These are phyloP conservation scores for Xylaria polymorpha DNA, from an alignment of 2,329 filamentous ascomycete species.

Conservation along the genomic window DNA sequence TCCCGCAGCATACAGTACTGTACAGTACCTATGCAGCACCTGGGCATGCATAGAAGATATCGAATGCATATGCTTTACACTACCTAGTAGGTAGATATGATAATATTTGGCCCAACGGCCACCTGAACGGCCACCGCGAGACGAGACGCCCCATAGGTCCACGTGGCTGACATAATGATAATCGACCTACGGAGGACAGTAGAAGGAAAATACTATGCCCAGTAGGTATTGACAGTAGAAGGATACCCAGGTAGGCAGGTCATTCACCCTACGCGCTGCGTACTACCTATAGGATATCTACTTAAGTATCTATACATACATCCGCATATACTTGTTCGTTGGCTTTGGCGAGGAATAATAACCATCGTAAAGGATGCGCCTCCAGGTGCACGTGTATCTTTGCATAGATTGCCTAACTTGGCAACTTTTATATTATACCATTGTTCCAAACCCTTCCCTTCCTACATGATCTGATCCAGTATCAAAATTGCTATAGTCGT, in stretches of 20 bases:
- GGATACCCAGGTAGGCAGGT: not conserved
- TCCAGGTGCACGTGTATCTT: not conserved
- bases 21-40: not conserved
- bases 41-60: not conserved
- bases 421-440: not conserved
- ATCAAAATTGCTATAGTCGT: not conserved
- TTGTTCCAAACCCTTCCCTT: not conserved
- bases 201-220: not conserved
- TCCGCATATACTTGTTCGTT: not conserved
- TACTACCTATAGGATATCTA: not conserved
- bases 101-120: not conserved
- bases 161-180: slow-evolving; percentile 3
- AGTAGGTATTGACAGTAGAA: not conserved
- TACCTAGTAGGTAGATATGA: too few relatives aligned
- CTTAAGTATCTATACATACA: not conserved
- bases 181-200: not conserved
- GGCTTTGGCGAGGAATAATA: not conserved
- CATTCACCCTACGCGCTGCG: not conserved
- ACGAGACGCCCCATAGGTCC: not conserved
- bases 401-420: not conserved
- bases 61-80: not conserved
- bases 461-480: slow-evolving; percentile 3
- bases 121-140: not conserved
- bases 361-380: not conserved
- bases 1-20: not conserved